Evolutionary conservation across 805 yeast species (phyloP).

Genomic region (Blastobotrys robertii): DNA sequence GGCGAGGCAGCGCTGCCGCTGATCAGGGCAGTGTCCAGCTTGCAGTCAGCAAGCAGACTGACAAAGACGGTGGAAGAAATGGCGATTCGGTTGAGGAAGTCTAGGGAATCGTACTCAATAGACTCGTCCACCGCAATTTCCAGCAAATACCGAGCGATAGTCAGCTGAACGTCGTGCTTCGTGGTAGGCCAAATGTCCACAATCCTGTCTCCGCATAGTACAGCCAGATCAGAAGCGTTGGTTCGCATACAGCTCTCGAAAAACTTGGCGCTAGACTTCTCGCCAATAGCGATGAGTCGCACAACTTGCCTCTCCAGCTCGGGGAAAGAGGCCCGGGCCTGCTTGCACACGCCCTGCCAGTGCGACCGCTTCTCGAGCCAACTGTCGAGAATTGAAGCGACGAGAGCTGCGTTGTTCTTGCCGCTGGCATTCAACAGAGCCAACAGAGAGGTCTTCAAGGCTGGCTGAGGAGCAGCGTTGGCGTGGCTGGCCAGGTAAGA

Average conservation of each 20-base stretch:
- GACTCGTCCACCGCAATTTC: slow-evolving; percentile 40
- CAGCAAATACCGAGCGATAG: slow-evolving; percentile 49
- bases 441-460: slow-evolving; percentile 44
- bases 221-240: slow-evolving; percentile 23
- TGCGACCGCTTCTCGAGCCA: slow-evolving; percentile 40
- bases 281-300: slow-evolving; percentile 52
- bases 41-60: slow-evolving; percentile 48
- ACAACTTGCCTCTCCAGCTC: slow-evolving; percentile 51
- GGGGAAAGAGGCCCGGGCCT: slow-evolving; percentile 40
- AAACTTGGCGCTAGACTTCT: slow-evolving; percentile 55
- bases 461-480: slow-evolving; percentile 39
- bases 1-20: slow-evolving; percentile 13
- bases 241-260: slow-evolving; percentile 44
- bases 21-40: slow-evolving; percentile 26
- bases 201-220: slow-evolving; percentile 42
- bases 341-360: slow-evolving; percentile 37
- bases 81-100: slow-evolving; percentile 38
- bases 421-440: slow-evolving; percentile 34
- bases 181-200: slow-evolving; percentile 47
- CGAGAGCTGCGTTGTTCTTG: slow-evolving; percentile 31
- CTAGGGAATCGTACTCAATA: slow-evolving; percentile 35
- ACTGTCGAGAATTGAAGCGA: slow-evolving; percentile 33
- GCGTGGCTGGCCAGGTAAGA: slow-evolving; percentile 69
- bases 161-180: slow-evolving; percentile 47
- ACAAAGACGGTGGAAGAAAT: slow-evolving; percentile 53